Percentiles rank a stretch among this genome's conserved stretches.
These are phyloP conservation scores for Trebouxia gelatinosa DNA, from an alignment of 163 green algal species.

Conservation along the genomic window DNA sequence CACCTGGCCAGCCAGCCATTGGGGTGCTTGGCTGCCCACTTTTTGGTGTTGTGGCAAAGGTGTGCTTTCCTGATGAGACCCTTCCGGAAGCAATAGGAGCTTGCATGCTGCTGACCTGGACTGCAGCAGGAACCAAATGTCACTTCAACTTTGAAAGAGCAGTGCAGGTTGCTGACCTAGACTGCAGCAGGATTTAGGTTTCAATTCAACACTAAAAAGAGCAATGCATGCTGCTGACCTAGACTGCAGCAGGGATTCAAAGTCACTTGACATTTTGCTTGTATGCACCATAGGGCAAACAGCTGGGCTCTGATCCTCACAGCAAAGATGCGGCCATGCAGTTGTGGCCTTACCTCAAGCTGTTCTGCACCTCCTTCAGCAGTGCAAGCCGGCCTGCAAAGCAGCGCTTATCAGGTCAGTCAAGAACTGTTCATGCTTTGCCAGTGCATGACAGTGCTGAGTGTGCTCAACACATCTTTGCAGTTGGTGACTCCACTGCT, in stretches of 20 bases:
- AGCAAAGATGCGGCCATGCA: no score
- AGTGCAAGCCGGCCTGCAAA: no score
- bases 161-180: not conserved
- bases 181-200: not conserved
- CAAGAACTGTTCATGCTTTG: no score
- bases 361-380: no score
- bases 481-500: not conserved
- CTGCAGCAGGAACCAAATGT: not conserved
- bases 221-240: not conserved
- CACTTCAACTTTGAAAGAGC: not conserved
- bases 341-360: no score
- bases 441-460: no score
- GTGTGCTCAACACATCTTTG: not conserved
- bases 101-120: constrained; percentile 33
- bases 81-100: constrained; percentile 56
- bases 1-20: constrained; percentile 26
- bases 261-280: not conserved
- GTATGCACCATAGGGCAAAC: not conserved
- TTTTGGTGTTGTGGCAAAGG: constrained; percentile 50
- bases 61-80: constrained; percentile 56
- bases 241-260: no score
- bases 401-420: no score
- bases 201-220: not conserved
- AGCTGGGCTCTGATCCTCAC: not conserved
- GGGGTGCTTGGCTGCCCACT: constrained; percentile 51